Evolutionary conservation across 331 rosid species (phyloP).

Genomic region (Phaseolus coccineus): DNA sequence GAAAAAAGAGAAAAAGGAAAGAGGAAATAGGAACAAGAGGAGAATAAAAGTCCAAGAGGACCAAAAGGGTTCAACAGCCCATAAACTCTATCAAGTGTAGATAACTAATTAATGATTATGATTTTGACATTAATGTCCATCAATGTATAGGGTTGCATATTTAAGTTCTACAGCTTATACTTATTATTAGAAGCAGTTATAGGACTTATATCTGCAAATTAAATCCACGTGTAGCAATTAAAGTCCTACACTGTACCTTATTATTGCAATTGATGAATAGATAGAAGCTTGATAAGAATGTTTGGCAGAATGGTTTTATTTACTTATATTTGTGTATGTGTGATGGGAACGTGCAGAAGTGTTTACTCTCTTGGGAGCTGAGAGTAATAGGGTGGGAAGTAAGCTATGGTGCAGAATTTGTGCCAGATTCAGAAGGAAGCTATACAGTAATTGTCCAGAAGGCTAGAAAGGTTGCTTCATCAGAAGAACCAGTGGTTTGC

Average conservation of each 20-base stretch:
- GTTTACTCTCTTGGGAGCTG: conserved; percentile 71
- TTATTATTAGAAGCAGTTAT: conserved; percentile 9
- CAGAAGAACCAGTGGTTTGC: conserved; percentile 60
- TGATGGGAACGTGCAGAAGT: conserved; percentile 41
- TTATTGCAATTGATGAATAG: conserved; percentile 17
- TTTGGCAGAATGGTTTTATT: background rate
- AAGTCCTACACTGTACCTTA: background rate
- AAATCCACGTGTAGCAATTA: conserved; percentile 20
- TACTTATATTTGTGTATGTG: background rate
- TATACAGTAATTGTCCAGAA: conserved; percentile 74
- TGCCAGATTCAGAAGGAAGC: conserved; percentile 70
- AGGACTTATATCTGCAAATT: conserved; percentile 4
- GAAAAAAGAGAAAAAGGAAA: conserved; percentile 17
- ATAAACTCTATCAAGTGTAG: conserved; percentile 7
- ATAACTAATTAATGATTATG: conserved; percentile 38
- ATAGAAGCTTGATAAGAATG: background rate
- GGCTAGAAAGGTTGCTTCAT: conserved; percentile 56
- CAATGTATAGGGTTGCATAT: conserved; percentile 18
- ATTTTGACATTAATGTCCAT: conserved; percentile 35
- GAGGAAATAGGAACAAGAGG: too few species aligned
- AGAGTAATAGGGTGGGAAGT: conserved; percentile 85
- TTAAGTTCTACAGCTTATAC: background rate
- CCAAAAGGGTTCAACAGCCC: conserved; percentile 28
- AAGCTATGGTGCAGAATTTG: conserved; percentile 74
- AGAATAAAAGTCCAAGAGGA: background rate